Percentiles rank a stretch among this genome's conserved stretches.
phyloP scores from a whole-genome alignment of 192 early-diverging fungal genomes.

The Backusella mclennaniae region DNA sequence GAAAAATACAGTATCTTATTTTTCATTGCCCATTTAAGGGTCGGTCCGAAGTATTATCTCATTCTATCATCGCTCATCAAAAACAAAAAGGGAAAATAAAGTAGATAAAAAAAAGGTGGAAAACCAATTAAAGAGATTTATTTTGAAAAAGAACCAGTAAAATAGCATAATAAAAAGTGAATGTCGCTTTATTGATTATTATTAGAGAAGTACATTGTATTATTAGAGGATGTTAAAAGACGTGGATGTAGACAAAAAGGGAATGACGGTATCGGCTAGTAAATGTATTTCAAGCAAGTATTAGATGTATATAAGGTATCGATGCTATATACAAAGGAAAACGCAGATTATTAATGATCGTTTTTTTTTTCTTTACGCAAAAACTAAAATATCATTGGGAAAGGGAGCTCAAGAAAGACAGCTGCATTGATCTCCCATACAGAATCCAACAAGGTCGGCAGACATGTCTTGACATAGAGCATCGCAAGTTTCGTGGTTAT shows the following conservation, averaged over 20 bases:
- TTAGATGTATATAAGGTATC: background rate
- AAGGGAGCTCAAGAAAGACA: background rate
- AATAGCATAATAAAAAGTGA: background rate
- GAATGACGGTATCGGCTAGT: background rate
- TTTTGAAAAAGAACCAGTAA: background rate
- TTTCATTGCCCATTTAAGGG: background rate
- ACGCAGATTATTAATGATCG: background rate
- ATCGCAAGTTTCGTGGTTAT: slow-evolving; percentile 20
- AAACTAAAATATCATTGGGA: background rate
- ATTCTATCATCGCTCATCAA: background rate
- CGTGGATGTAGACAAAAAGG: background rate
- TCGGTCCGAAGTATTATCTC: background rate
- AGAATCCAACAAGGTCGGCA: slow-evolving; percentile 8
- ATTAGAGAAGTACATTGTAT: background rate
- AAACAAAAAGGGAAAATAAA: background rate
- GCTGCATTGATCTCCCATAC: slow-evolving; percentile 17
- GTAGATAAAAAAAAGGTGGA: background rate
- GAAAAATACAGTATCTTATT: background rate
- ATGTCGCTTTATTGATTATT: background rate
- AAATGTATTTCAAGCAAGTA: background rate
- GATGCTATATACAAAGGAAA: background rate
- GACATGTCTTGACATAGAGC: slow-evolving; percentile 19
- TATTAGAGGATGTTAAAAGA: background rate
- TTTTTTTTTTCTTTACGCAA: background rate
- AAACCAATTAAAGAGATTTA: background rate